These are phyloP conservation scores for Colletotrichum eremochloae DNA, from an alignment of 2,329 filamentous ascomycete genomes.

Conservation along the genomic window DNA sequence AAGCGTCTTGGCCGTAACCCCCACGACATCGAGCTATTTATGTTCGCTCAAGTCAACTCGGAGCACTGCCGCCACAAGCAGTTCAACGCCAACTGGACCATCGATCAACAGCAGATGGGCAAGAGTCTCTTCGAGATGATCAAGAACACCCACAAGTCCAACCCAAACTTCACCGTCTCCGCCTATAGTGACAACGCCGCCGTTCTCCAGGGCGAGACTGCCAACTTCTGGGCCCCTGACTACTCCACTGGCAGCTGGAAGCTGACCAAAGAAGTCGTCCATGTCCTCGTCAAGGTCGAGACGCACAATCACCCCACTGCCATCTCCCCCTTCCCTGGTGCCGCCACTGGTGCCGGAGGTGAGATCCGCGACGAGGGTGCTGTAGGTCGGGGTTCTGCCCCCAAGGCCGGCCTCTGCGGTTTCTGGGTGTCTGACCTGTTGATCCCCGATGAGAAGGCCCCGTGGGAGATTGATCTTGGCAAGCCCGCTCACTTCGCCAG, in stretches of 20 bases:
- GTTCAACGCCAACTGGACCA: slow-evolving; percentile 97
- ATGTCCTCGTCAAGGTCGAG: slow-evolving; percentile 94
- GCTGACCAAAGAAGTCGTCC: slow-evolving; percentile 86
- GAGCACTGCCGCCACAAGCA: slow-evolving; percentile 91
- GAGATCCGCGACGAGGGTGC: slow-evolving; percentile 97
- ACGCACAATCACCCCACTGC: slow-evolving; percentile 98
- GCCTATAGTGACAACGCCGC: slow-evolving; percentile 98
- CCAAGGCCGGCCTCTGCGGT: slow-evolving; percentile 91
- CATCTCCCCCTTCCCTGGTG: slow-evolving; percentile 92
- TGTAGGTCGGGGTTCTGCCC: slow-evolving; percentile 90
- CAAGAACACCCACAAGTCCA: slow-evolving; percentile 89
- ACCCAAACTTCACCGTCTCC: slow-evolving; percentile 86
- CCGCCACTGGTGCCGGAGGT: slow-evolving; percentile 93
- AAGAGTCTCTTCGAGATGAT: slow-evolving; percentile 96
- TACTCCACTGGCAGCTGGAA: slow-evolving; percentile 89
- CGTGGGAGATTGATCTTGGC: slow-evolving; percentile 93
- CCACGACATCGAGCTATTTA: slow-evolving; percentile 95
- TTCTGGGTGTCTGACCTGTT: slow-evolving; percentile 96
- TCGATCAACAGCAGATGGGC: slow-evolving; percentile 85
- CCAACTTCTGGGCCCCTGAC: slow-evolving; percentile 86
- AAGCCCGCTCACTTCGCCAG: slow-evolving; percentile 93
- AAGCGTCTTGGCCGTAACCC: slow-evolving; percentile 68
- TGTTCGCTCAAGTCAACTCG: slow-evolving; percentile 99
- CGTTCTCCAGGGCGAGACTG: slow-evolving; percentile 81
- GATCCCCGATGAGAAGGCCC: slow-evolving; percentile 84